Conservation (phyloP, 768 basidiomycete genomes). For the Brasilioporus rufonigricans region DNA sequence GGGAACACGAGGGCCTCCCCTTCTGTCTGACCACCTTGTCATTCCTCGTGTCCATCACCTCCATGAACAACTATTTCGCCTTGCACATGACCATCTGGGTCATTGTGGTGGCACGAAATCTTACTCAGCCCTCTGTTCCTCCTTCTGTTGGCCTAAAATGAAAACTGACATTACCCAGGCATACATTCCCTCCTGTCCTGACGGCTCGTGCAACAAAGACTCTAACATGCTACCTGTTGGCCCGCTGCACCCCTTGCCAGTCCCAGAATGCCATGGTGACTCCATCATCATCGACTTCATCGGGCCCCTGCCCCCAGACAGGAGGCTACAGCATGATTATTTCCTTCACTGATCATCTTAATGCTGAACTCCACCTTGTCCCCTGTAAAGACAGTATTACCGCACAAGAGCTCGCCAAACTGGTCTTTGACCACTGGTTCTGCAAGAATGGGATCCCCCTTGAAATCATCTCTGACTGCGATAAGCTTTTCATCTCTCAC, state of each 20-base stretch:
- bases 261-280: neutral
- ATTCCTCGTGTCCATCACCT: too few species aligned
- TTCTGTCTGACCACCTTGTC: neutral
- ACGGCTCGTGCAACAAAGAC: neutral
- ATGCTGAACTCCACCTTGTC: neutral
- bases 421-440: neutral
- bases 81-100: neutral
- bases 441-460: too few species aligned
- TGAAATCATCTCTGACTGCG: too few species aligned
- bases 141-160: too few species aligned
- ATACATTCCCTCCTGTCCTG: neutral
- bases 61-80: neutral
- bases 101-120: neutral
- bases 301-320: too few species aligned
- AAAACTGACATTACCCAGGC: too few species aligned
- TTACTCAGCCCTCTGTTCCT: neutral
- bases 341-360: neutral
- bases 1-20: too few species aligned
- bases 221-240: neutral
- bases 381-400: neutral
- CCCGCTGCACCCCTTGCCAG: neutral
- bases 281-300: too few species aligned
- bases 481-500: neutral
- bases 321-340: neutral
- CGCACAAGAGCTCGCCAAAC: neutral